These are phyloP conservation scores for Colletotrichum echinochloae DNA, from an alignment of 2,329 filamentous ascomycete species.

Conservation along the genomic window DNA sequence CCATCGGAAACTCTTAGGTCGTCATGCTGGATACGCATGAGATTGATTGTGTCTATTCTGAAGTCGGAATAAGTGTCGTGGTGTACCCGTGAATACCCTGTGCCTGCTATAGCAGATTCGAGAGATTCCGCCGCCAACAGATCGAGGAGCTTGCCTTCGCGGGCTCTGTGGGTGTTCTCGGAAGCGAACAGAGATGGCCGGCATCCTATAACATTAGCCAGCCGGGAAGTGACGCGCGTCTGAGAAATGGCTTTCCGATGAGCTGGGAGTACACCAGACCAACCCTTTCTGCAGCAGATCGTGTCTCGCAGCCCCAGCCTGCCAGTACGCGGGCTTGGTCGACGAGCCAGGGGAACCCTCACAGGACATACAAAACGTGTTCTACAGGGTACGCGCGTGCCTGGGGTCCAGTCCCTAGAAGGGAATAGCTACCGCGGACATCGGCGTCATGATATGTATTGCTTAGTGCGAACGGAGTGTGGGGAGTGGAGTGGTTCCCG, in stretches of 20 bases:
- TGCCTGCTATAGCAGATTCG: too few relatives aligned
- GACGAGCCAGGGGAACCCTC: neutral
- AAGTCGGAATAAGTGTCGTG: neutral
- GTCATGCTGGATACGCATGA: neutral
- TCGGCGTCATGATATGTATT: neutral
- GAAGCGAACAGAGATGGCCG: neutral
- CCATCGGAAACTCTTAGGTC: neutral
- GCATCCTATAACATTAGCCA: neutral
- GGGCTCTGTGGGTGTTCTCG: too few relatives aligned
- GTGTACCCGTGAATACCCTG: neutral
- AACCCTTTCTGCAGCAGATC: neutral
- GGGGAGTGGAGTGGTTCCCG: neutral
- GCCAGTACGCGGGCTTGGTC: neutral
- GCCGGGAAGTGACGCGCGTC: neutral
- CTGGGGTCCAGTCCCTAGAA: neutral
- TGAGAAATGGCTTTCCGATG: neutral
- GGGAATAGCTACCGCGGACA: neutral
- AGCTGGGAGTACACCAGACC: neutral
- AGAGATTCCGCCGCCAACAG: neutral
- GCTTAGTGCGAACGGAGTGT: neutral
- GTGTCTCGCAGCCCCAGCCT: neutral
- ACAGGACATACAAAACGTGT: neutral
- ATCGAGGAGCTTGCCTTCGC: neutral
- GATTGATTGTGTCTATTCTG: too few relatives aligned
- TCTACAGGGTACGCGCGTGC: neutral